Evolutionary conservation across 495 filamentous ascomycete species (phyloP).

Genomic region (Staphylotrichum tortipilum): DNA sequence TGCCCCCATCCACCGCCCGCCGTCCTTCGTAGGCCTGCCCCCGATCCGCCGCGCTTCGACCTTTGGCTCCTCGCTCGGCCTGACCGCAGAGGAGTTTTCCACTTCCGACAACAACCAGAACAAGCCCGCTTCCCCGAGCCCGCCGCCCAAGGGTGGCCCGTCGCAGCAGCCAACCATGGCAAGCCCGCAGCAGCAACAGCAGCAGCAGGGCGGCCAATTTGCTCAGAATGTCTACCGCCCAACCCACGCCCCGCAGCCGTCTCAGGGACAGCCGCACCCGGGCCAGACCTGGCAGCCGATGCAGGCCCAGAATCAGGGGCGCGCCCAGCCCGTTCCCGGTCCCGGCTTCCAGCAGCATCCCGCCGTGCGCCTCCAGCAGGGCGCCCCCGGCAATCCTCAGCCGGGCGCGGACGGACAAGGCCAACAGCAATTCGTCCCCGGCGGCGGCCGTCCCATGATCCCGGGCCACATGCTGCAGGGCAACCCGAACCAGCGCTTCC

Average conservation of each 20-base stretch:
- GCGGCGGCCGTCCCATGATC: slow-evolving; percentile 7
- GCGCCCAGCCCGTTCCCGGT: too few species aligned
- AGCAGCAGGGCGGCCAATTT: slow-evolving; percentile 9
- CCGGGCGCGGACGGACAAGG: background rate
- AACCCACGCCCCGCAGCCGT: slow-evolving; percentile 9
- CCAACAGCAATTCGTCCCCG: slow-evolving; percentile 7
- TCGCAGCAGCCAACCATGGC: slow-evolving; percentile 4
- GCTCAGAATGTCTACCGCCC: slow-evolving; percentile 24
- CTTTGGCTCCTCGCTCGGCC: slow-evolving; percentile 32
- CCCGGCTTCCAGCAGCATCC: slow-evolving; percentile 6
- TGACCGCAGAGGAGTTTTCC: slow-evolving; percentile 13
- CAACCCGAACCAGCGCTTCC: slow-evolving; percentile 21
- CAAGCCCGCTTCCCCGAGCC: background rate
- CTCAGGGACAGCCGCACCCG: slow-evolving; percentile 3
- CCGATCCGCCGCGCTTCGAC: slow-evolving; percentile 46
- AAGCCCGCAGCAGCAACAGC: background rate
- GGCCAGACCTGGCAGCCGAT: slow-evolving; percentile 17
- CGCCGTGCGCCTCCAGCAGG: slow-evolving; percentile 3
- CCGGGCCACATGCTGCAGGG: slow-evolving; percentile 18
- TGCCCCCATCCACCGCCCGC: slow-evolving; percentile 20
- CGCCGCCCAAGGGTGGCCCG: background rate
- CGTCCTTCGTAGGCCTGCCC: slow-evolving; percentile 40
- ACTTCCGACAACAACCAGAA: slow-evolving; percentile 15
- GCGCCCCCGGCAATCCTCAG: slow-evolving; percentile 5
- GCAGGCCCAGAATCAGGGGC: slow-evolving; percentile 7